Evolutionary conservation across 495 filamentous ascomycete species (phyloP), one percentile per base, ranked within the genome.

Genomic region (Thermochaetoides thermophila): DNA sequence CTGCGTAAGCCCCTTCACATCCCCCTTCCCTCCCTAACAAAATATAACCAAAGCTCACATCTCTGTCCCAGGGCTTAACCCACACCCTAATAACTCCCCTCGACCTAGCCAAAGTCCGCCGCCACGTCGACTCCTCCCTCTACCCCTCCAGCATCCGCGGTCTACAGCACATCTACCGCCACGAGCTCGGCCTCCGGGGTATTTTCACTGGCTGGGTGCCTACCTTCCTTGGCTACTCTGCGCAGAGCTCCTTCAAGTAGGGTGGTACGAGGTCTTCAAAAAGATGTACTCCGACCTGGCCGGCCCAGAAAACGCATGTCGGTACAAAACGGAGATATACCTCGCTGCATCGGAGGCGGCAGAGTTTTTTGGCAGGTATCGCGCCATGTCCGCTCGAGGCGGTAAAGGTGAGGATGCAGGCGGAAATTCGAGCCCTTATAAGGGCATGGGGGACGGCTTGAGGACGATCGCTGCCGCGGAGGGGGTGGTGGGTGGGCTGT

Each of bases 181-280:
- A 68, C 7, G 82, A 91, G 40, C n/a, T n/a, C n/a, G 89, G 87
- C 15, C 13, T 89, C 35, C 69, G 81, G 12, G 89, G 86, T 20
- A 75, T 96, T 51, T 84, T 82, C 52, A 94, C 86, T 4, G 87
- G 87, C 17, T 92, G 87, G 81, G 59, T 74, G 9, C 89, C 87
- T 15, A 96, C 87, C 1, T 78, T 95, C 50, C 76, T 84, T 42
- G 87, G 87, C 10, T 96, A 96, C 66, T 85, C 76, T 18, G 78
- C 77, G 28, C 87, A 97, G 70, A 89, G 87, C 50, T 84, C 82
- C 7, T 78, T 92, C 63, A 96, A 95, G 51, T 96, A 95, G 87
- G 87, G 29, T 81, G 83, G 41, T 96, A 96, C 52, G 87, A 96
- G 53, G 87, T 68, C 64, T 96, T 96, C 75, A 96, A 96, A 62